Evolutionary conservation across 148 eudicot genomes (phyloP).

Genomic region (Euryodendron excelsum): DNA sequence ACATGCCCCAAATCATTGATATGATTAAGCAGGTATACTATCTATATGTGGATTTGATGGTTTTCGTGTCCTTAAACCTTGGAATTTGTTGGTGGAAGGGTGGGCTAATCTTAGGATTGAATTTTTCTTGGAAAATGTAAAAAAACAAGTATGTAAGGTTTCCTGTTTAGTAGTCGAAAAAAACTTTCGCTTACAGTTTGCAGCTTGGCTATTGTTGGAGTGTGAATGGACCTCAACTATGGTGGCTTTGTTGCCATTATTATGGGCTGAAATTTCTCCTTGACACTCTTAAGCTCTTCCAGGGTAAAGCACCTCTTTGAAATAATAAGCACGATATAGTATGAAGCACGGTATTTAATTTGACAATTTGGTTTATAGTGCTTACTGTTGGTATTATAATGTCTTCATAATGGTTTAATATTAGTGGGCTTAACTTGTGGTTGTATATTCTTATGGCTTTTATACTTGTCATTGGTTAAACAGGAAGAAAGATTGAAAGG

Average conservation of each 20-base stretch:
- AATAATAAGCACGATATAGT: too few species aligned
- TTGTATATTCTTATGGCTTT: too few species aligned
- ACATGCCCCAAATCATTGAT: slow-evolving; percentile 88
- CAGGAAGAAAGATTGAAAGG: too few species aligned
- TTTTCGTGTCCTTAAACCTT: neutral
- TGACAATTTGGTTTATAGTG: too few species aligned
- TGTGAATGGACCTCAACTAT: neutral
- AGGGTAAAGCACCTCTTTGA: neutral
- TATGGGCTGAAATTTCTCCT: neutral
- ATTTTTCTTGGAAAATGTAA: neutral
- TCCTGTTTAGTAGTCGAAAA: neutral
- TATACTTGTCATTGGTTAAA: too few species aligned
- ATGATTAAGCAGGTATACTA: slow-evolving; percentile 82
- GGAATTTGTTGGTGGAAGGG: neutral
- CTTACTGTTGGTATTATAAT: too few species aligned
- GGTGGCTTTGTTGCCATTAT: neutral
- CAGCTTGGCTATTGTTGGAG: slow-evolving; percentile 6
- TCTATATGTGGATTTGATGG: neutral
- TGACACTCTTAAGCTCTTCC: neutral
- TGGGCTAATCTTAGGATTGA: neutral
- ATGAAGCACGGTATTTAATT: too few species aligned
- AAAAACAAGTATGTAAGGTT: neutral
- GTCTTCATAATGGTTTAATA: too few species aligned
- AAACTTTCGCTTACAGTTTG: neutral
- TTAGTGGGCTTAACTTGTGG: too few species aligned